Evolutionary conservation across 345 rosid genomes (phyloP), one percentile per base, ranked within the genome.

Genomic region (Populus tremula): DNA sequence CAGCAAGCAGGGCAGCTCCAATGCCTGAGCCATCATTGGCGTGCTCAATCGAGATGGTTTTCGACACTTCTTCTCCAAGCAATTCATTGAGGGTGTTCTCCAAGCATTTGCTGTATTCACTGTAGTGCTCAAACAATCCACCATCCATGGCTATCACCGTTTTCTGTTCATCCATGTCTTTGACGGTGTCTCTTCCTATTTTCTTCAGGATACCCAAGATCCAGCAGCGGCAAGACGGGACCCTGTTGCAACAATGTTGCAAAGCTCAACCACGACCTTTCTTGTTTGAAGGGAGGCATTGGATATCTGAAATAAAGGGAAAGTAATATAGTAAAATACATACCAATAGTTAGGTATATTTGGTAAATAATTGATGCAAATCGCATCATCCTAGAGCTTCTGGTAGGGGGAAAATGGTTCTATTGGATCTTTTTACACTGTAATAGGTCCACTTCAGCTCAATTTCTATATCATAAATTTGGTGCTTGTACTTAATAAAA

Each of bases 131-230:
- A 2, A 84, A 93, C 27, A 93, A 73, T 31, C 97, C 97, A 72
- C 97, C 97, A 17, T 93, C 97, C 90, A 93, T 73, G 45, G 95
- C 97, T 63, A 93, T 80, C 38, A 90, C 94, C 1, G 92, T 84
- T 79, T 69, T 90, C 81, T 87, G 91, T 13, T 68, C 75, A 71
- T 87, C 94, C 21, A 87, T 94, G 1, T 87, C 90, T 81, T 84
- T 90, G 35, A 75, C 11, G 0, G 81, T 29, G 74, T 93, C 97
- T 80, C 85, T 91, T 77, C 97, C 95, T 76, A 87, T 79, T 83
- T 93, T 93, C 92, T 90, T 93, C 64, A 93, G 82, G 72, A 93
- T 87, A 70, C 90, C 93, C 41, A 87, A 79, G 78, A 92, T 82
- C 70, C 97, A 14, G 95, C 97, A 69, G 97, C 94, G 2, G 97